Conservation (phyloP, 2,329 filamentous ascomycete genomes). For the Ciborinia camelliae region DNA sequence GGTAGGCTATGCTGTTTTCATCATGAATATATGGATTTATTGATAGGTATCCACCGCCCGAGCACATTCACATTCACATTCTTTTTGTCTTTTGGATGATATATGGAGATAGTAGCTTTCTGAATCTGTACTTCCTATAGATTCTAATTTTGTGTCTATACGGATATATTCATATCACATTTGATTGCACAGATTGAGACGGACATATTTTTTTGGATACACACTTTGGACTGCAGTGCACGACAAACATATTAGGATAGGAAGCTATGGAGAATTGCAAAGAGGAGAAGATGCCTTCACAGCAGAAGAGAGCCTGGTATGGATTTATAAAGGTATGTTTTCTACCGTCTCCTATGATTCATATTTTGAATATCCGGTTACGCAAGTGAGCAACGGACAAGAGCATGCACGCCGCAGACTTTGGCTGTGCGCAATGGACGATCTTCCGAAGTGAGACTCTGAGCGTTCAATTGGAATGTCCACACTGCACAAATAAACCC, state of each 20-base stretch:
- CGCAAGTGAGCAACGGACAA: neutral
- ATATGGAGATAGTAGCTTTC: neutral
- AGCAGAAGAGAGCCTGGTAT: conserved; percentile 34
- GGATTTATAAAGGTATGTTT: conserved; percentile 35
- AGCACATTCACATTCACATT: neutral
- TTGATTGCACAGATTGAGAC: neutral
- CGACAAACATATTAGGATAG: neutral
- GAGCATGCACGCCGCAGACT: neutral
- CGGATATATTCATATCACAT: neutral
- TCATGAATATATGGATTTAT: neutral
- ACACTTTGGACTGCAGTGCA: neutral
- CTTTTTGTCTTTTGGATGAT: neutral
- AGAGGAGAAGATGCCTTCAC: conserved; percentile 27
- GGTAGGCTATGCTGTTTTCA: conserved; percentile 8
- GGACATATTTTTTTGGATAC: neutral
- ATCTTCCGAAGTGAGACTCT: neutral
- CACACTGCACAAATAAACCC: neutral
- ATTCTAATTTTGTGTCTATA: too few relatives aligned
- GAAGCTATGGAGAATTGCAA: conserved; percentile 12
- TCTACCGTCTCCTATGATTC: neutral
- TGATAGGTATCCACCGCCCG: too few relatives aligned
- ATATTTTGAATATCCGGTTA: neutral
- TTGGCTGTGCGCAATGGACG: neutral
- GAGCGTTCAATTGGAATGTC: neutral
- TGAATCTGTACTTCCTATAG: neutral